A percentile compares a stretch with the other conserved stretches of the same genome.
These are phyloP conservation scores for Gaeumannomyces sp. DNA, from an alignment of 2,329 filamentous ascomycete species.

Conservation along the genomic window DNA sequence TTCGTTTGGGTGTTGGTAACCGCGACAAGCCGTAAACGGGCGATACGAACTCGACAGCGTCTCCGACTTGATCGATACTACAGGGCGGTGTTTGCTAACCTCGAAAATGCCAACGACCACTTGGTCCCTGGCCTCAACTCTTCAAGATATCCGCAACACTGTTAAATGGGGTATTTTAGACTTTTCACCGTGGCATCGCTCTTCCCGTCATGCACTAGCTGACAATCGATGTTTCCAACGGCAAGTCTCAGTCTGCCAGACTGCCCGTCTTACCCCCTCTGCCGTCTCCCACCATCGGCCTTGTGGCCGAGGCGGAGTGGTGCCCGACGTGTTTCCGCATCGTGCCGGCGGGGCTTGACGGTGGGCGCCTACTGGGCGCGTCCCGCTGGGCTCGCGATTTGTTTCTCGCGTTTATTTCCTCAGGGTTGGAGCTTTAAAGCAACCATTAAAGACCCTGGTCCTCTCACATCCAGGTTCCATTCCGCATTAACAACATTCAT, in stretches of 20 bases:
- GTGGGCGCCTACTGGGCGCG: not conserved
- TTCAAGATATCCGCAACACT: not conserved
- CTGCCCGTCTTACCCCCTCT: not conserved
- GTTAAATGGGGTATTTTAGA: not conserved
- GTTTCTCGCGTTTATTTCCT: not conserved
- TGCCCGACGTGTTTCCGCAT: not conserved
- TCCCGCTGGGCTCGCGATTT: conserved; percentile 2
- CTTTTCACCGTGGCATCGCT: not conserved
- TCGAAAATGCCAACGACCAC: conserved; percentile 8
- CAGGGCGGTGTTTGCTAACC: not conserved
- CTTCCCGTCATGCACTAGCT: conserved; percentile 1
- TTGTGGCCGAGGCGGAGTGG: not conserved
- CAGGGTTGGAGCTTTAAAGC: conserved; percentile 44
- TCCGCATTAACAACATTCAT: conserved; percentile 18
- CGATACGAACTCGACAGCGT: not conserved
- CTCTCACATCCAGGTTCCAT: conserved; percentile 23
- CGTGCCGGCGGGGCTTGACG: not conserved
- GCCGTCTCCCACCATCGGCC: not conserved
- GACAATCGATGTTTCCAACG: not conserved
- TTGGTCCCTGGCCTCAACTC: conserved; percentile 7
- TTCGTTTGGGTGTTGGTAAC: not conserved
- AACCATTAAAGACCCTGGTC: conserved; percentile 39
- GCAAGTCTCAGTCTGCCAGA: not conserved
- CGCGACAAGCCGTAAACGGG: not conserved
- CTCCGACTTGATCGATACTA: not conserved